These are phyloP conservation scores for Pyrenophora teres DNA, from an alignment of 2,329 filamentous ascomycete genomes.

Conservation along the genomic window DNA sequence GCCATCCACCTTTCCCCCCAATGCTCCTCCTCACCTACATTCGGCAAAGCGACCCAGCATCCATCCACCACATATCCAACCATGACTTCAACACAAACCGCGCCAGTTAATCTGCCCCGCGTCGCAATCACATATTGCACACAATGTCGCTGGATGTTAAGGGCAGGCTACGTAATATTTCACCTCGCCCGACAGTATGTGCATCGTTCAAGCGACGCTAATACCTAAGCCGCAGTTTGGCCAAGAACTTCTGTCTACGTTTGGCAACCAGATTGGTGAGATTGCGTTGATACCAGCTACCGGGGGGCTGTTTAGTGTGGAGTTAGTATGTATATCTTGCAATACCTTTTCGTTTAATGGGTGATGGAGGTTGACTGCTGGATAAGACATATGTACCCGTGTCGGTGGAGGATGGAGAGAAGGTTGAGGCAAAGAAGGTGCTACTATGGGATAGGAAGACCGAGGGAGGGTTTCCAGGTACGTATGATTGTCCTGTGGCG, in stretches of 20 bases:
- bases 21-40: not conserved
- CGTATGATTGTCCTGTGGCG: not conserved
- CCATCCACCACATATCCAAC: not conserved
- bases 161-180: conserved; percentile 75
- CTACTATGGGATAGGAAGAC: conserved; percentile 85
- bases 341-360: not conserved
- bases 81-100: conserved; percentile 33
- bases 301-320: conserved; percentile 80
- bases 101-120: conserved; percentile 62
- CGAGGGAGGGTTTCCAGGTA: conserved; percentile 83
- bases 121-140: conserved; percentile 92
- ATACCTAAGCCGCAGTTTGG: conserved; percentile 66
- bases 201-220: not conserved
- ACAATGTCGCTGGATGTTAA: conserved; percentile 89
- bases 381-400: conserved; percentile 33
- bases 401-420: conserved; percentile 3
- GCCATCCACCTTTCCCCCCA: not conserved
- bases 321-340: conserved; percentile 53
- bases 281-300: conserved; percentile 84
- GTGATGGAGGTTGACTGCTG: not conserved
- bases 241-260: conserved; percentile 94
- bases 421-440: conserved; percentile 51
- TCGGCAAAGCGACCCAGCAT: not conserved
- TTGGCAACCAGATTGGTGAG: conserved; percentile 81
- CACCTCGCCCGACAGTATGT: not conserved